These are phyloP conservation scores for Ceratocystis papillata DNA, from an alignment of 2,329 filamentous ascomycete species.

Conservation along the genomic window DNA sequence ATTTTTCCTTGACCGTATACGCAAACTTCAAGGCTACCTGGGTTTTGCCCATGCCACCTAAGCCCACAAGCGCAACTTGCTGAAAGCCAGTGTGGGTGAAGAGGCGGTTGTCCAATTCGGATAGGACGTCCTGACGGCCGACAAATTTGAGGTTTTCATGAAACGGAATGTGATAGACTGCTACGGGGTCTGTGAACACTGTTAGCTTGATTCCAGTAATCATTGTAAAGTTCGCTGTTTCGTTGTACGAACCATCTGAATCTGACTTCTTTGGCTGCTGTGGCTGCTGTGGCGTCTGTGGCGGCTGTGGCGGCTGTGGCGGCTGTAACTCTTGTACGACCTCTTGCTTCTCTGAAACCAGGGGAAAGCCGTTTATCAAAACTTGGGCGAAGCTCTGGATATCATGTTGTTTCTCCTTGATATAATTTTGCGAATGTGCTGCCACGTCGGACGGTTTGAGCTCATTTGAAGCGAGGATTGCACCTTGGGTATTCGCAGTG, in stretches of 20 bases:
- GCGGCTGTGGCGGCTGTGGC: background rate
- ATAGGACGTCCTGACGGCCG: background rate
- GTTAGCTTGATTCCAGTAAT: too few species aligned
- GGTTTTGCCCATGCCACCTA: background rate
- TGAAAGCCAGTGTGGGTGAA: background rate
- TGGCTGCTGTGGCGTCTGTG: too few species aligned
- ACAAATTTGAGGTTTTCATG: background rate
- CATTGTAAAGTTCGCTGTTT: background rate
- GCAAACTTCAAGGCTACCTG: background rate
- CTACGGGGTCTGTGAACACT: background rate
- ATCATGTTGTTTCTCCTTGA: too few species aligned
- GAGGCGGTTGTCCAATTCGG: background rate
- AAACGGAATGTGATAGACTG: background rate
- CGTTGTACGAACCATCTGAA: background rate
- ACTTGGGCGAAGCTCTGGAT: too few species aligned
- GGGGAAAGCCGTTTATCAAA: too few species aligned
- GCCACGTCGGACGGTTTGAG: too few species aligned
- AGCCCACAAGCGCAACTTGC: background rate
- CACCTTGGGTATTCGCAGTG: conserved; percentile 18
- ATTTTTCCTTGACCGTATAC: background rate
- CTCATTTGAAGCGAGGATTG: too few species aligned
- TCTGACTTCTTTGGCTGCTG: background rate
- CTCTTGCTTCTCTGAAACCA: background rate
- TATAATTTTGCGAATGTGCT: too few species aligned
- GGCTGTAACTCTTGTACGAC: too few species aligned